A percentile compares a stretch with the other conserved stretches of the same genome.
phyloP scores from a whole-genome alignment of 306 rosid genomes.

The Luffa acutangula region DNA sequence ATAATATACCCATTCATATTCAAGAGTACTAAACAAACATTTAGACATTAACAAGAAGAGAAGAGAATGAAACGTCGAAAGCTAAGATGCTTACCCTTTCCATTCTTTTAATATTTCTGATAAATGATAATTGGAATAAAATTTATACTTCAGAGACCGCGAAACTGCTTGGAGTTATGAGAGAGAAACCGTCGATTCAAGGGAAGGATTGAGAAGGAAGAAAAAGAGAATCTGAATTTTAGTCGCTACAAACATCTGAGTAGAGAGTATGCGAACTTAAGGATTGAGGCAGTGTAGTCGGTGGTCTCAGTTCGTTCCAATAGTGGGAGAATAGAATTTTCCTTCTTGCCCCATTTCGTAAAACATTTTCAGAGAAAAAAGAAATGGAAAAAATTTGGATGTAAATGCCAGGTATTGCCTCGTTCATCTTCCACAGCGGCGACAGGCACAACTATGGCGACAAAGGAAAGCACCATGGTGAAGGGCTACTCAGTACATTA shows the following conservation, averaged over 20 bases:
- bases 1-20: background rate
- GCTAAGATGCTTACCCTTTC: background rate
- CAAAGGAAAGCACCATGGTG: background rate
- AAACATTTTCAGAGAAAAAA: background rate
- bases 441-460: background rate
- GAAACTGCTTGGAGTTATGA: background rate
- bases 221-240: background rate
- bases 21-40: background rate
- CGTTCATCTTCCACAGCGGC: background rate
- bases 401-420: background rate
- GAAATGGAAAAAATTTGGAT: background rate
- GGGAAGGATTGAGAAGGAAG: background rate
- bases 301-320: background rate
- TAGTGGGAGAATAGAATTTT: background rate
- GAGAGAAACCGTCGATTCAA: background rate
- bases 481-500: background rate
- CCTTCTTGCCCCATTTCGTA: background rate
- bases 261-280: background rate
- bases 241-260: background rate
- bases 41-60: background rate
- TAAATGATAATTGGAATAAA: background rate
- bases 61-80: background rate
- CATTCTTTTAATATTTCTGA: background rate
- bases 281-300: background rate
- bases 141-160: background rate